Evolutionary conservation across 2,329 filamentous ascomycete species (phyloP).

Genomic region (Colletotrichum agaves): DNA sequence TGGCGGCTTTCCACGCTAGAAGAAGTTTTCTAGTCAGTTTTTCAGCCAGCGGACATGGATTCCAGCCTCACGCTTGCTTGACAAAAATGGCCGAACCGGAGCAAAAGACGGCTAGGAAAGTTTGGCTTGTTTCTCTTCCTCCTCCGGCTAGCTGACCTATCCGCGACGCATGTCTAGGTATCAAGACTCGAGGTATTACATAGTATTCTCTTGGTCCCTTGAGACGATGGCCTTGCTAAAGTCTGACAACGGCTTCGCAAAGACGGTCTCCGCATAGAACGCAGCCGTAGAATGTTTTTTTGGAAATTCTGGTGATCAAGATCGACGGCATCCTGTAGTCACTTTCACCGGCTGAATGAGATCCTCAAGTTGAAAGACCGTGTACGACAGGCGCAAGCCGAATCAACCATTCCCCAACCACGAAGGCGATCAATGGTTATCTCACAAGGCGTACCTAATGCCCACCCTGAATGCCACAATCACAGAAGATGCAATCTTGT

Average conservation of each 20-base stretch:
- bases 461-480: too few species aligned
- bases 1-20: slow-evolving; percentile 6
- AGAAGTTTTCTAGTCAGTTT: neutral
- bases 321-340: too few species aligned
- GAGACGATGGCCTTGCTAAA: neutral
- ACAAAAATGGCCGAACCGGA: neutral
- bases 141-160: too few species aligned
- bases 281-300: too few species aligned
- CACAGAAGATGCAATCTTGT: too few species aligned
- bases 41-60: neutral
- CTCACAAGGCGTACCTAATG: too few species aligned
- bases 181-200: too few species aligned
- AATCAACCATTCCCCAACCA: too few species aligned
- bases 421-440: too few species aligned
- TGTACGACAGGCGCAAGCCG: neutral
- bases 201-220: neutral
- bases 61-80: slow-evolving; percentile 1
- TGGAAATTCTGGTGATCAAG: too few species aligned
- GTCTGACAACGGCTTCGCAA: slow-evolving; percentile 6
- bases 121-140: neutral
- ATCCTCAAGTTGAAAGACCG: neutral
- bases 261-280: neutral
- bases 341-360: too few species aligned
- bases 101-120: neutral
- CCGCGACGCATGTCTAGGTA: too few species aligned